These are phyloP conservation scores for Agrocybe pediades DNA, from an alignment of 768 basidiomycete genomes.

Conservation along the genomic window DNA sequence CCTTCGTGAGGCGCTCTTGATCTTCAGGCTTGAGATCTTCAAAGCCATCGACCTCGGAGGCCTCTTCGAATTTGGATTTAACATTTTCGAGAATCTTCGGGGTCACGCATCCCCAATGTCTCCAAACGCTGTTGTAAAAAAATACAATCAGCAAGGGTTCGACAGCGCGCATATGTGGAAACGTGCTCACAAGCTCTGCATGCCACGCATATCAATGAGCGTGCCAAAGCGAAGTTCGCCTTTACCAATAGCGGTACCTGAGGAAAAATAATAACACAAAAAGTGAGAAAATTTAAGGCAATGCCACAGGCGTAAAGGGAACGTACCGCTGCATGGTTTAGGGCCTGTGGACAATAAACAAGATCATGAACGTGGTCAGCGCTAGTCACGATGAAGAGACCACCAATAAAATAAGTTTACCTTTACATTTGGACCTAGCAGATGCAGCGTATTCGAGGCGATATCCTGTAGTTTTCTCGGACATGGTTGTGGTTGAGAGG, in stretches of 20 bases:
- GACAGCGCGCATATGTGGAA: conserved; percentile 3
- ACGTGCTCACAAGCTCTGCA: conserved; percentile 60
- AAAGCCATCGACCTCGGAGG: conserved; percentile 83
- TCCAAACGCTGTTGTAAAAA: conserved; percentile 59
- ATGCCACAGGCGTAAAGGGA: neutral
- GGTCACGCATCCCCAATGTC: conserved; percentile 91
- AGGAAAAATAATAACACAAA: too few relatives aligned
- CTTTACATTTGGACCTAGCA: conserved; percentile 77
- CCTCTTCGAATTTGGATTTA: conserved; percentile 57
- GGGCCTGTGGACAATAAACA: conserved; percentile 51
- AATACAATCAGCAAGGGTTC: conserved; percentile 1
- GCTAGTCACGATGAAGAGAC: conserved; percentile 4
- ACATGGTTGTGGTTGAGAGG: conserved; percentile 28
- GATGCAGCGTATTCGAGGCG: conserved; percentile 77
- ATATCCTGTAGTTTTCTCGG: conserved; percentile 64
- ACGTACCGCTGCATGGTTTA: conserved; percentile 73
- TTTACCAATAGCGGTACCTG: conserved; percentile 74
- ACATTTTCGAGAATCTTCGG: conserved; percentile 68
- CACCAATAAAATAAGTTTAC: conserved; percentile 34
- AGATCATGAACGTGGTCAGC: conserved; percentile 15
- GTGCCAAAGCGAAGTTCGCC: conserved; percentile 74
- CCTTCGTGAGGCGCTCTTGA: conserved; percentile 67
- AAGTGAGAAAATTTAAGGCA: conserved; percentile 14
- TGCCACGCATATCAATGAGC: conserved; percentile 72
- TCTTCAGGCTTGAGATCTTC: conserved; percentile 73